Evolutionary conservation across 2,329 filamentous ascomycete species (phyloP), one percentile per base, ranked within the genome.

Genomic region (Nothophaeocryptopus gaeumannii): DNA sequence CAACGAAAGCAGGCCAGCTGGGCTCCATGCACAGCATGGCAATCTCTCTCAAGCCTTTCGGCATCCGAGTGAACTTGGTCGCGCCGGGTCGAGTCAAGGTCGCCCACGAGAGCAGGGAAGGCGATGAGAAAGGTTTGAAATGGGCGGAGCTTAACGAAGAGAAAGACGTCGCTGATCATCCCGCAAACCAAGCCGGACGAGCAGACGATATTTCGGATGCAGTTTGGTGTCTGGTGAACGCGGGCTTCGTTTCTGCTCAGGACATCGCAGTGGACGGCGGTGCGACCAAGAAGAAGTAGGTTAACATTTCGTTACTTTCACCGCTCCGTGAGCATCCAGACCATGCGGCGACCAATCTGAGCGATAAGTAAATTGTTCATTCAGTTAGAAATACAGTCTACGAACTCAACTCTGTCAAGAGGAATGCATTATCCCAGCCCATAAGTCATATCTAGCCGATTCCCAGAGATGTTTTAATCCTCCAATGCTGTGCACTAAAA

Each of bases 1-100:
- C 74, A 0, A 72, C 70, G 1, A 78, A 79, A 59, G 74, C 75
- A 1, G 75, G 76, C 0, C 61, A 74, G 34, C 55, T 78, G 8
- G 75, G 76, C 0, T 56, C 78, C 15, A 75, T 72, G 54, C 75
- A 77, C 56, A 72, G 70, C 15, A 73, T 78, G 73, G 72, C 74
- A 10, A 66, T 75, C n/a, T 73, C 70, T 32, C 59, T 76, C 13
- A 64, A 66, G 5, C 54, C 50, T 3, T 68, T 70, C 38, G 63
- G 65, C 1, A 68, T 78, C 37, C 64, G 73, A 2, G 73, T 75
- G 16, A 78, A 77, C 45, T 67, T 74, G 0, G 70, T 78, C 8
- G 63, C 76, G n/a, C 76, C 74, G 0, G 75, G 76, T 1, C 76
- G 75, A 66, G 75, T 79, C 44, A 72, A 78, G 54, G 75, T 76